A percentile compares a stretch with the other conserved stretches of the same genome.
Evolutionary conservation across 305 asterid species (phyloP).

Genomic region (Plantago coronopus): DNA sequence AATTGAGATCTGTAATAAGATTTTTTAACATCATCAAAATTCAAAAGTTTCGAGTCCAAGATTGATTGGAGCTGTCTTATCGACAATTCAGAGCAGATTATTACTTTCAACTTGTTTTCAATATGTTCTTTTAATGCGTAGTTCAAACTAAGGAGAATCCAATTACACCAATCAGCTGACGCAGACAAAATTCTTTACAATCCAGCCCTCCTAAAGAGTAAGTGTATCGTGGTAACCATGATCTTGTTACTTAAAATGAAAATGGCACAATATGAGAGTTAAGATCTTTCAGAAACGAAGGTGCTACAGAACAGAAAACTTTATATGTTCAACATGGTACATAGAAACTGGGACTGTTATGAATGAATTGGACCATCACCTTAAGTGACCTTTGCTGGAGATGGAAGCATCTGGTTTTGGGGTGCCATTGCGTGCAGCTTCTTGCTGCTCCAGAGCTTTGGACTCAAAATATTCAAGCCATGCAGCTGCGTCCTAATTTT

Average conservation of each 20-base stretch:
- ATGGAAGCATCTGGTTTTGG: constrained; percentile 95
- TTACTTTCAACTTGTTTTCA: too few species aligned
- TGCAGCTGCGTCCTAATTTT: constrained; percentile 86
- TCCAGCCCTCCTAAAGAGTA: too few species aligned
- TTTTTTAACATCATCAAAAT: background rate
- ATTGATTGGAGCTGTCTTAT: too few species aligned
- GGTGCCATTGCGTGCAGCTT: constrained; percentile 89
- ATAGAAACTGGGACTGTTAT: background rate
- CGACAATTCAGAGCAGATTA: too few species aligned
- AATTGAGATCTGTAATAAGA: constrained; percentile 6
- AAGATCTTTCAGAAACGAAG: background rate
- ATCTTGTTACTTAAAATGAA: too few species aligned
- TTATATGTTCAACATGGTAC: background rate
- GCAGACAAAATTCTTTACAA: too few species aligned
- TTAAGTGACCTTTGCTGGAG: constrained; percentile 91
- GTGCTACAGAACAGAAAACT: background rate
- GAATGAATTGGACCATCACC: constrained; percentile 32
- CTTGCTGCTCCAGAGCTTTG: constrained; percentile 94
- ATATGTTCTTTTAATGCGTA: too few species aligned
- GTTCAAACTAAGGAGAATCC: too few species aligned
- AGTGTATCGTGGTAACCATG: too few species aligned
- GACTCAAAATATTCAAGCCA: constrained; percentile 97
- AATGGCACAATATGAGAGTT: too few species aligned
- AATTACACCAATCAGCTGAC: too few species aligned
- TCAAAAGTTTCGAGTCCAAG: background rate